Evolutionary conservation across 2,329 filamentous ascomycete species (phyloP), one percentile per base, ranked within the genome.

Genomic region (Ophiocordyceps sinensis): DNA sequence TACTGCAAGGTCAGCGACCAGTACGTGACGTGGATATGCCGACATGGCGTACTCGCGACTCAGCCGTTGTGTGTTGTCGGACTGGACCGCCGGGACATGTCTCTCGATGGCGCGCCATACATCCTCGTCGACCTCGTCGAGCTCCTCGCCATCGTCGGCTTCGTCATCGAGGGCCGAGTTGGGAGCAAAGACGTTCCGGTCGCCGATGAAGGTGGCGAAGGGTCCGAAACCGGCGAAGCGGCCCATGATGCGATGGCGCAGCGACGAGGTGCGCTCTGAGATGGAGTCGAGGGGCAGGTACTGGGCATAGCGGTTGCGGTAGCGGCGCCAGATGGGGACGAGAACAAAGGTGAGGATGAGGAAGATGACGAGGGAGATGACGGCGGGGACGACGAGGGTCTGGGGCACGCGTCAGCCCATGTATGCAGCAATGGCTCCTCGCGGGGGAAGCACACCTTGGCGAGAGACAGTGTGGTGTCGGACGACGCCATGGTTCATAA

Each of bases 231-330:
- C 48, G 32, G 57, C 42, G 35, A 61, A 48, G 28, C 54, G 53
- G 31, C 48, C 45, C n/a, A 53, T 47, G 45, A 75, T 51, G 45
- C 73, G 65, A 38, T 71, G 62, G 26, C 76, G 69, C 21, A 78
- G 49, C 45, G 75, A 64, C 8, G 64, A 61, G 6, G 72, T 79
- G 39, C 70, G 71, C 39, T 66, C 71, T 19, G 74, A 73, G 45
- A 82, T 74, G 28, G 69, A 65, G 45, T 82, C 72, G 47, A 86
- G 62, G 1, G 82, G 82, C 2, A 86, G 73, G 54, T 87, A 87
- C 45, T 84, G 78, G 53, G 76, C 73, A 58, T 86, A 86, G 45
- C 81, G 76, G 50, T 71, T 71, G 47, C 75, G 77, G 59, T 85
- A 83, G 43, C 71, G 73, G 38, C 75, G 78, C 73, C 82, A 83